phyloP scores from a whole-genome alignment of 495 filamentous ascomycete genomes.

The Pseudoneurospora amorphoporcata region DNA sequence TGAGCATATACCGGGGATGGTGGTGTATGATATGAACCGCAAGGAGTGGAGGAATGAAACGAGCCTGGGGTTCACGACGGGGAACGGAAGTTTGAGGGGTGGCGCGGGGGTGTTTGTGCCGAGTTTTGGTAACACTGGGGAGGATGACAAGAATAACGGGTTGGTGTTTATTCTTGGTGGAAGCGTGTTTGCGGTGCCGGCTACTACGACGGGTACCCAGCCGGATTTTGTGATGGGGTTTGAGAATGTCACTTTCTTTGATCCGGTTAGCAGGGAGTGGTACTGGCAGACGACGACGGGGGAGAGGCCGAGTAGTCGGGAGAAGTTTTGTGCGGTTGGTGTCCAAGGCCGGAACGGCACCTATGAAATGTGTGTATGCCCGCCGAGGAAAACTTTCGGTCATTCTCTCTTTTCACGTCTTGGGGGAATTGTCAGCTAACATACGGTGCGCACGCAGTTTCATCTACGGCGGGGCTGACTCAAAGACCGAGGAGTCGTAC shows the following conservation, averaged over 20 bases:
- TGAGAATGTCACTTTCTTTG: background rate
- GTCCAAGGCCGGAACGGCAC: background rate
- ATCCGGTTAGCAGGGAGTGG: background rate
- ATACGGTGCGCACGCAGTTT: background rate
- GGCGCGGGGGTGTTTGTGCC: background rate
- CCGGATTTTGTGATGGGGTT: background rate
- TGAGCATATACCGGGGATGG: background rate
- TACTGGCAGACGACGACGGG: slow-evolving; percentile 1
- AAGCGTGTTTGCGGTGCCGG: background rate
- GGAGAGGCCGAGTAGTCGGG: background rate
- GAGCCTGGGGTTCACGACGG: background rate
- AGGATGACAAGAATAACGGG: background rate
- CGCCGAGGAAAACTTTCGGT: too few species aligned
- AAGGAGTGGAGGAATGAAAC: background rate
- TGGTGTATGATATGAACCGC: background rate
- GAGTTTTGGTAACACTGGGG: background rate
- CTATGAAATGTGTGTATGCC: background rate
- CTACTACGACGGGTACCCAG: background rate
- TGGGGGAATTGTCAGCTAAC: background rate
- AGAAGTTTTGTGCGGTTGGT: background rate
- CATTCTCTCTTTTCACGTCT: too few species aligned
- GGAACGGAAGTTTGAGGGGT: background rate
- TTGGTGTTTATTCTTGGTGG: background rate
- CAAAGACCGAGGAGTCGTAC: background rate
- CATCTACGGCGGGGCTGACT: background rate